Base-by-base conservation (phyloP, 768 basidiomycete genomes). In the Cubamyces sp. region DNA sequence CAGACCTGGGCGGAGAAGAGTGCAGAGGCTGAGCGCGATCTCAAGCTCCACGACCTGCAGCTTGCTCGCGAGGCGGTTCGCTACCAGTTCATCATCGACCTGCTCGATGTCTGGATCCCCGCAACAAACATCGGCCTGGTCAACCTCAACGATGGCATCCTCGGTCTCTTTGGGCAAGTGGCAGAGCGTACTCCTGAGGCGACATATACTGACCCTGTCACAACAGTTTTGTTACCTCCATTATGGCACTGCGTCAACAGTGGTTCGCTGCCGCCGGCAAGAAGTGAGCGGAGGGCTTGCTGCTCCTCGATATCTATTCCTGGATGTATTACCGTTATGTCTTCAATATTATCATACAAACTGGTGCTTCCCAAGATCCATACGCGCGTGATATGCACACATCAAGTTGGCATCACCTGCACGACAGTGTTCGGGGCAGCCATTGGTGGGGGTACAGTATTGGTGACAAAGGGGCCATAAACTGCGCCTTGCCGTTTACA, bases 41-140 rank as follows among this genome's bases (percentile, higher is more conserved):
- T 82, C 28, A 86, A 79, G 69, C 77, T 89, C n/a, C 80, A 80
- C 59, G 77, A 82, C 16, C 70, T 92, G 11, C 68, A 90, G 87
- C 43, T 53, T 43, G 82, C 88, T 69, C 86, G 87, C 49, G 79
- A 81, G 49, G 85, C 83, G 5, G 82, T 87, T 30, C 85, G 87
- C 28, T 84, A 85, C 65, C 97, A 98, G 74, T 84, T 98, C 67
- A 76, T 89, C 57, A 86, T 92, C 61, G 97, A 99, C 73, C 70
- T 85, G 19, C 79, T 95, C 60, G 97, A 99, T 72, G 75, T 94
- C 61, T 96, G 90, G 87, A 86, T 96, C 68, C 97, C 97, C 5
- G 91, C 94, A 7, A 87, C 88, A 19, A 89, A 84, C 60, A 81
- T 95, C 42, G 92, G 90, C 16, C 77, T 91, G 54, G 81, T 87